Conservation (phyloP, 208 protist species). For the Trypanosomatidae sp. region DNA sequence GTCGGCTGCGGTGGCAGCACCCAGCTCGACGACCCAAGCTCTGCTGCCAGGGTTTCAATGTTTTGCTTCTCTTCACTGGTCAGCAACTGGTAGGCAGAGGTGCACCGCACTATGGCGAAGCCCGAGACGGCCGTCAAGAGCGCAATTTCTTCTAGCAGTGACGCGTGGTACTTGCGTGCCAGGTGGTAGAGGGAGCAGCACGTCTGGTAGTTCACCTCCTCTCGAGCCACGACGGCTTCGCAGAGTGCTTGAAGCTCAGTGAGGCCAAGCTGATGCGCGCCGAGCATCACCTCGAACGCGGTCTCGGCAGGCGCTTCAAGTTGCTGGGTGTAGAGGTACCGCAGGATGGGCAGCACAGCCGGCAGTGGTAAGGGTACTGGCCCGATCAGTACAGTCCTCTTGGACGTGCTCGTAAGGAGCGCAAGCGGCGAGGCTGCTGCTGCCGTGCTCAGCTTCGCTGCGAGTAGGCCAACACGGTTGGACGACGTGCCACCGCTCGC, state of each 20-base stretch:
- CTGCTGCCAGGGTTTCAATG: constrained; percentile 64
- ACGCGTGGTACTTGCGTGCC: constrained; percentile 57
- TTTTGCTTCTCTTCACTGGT: constrained; percentile 45
- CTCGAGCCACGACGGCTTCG: constrained; percentile 72
- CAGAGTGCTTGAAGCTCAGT: constrained; percentile 65
- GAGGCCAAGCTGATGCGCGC: constrained; percentile 57
- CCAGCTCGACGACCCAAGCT: constrained; percentile 65
- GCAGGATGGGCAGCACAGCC: constrained; percentile 61
- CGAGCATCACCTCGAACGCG: constrained; percentile 68
- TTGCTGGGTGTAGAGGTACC: constrained; percentile 74
- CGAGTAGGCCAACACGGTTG: constrained; percentile 46
- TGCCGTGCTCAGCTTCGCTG: constrained; percentile 52
- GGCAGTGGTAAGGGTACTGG: constrained; percentile 65
- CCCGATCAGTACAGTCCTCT: constrained; percentile 69
- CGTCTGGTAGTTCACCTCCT: constrained; percentile 82
- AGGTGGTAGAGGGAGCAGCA: constrained; percentile 78
- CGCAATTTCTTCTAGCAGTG: constrained; percentile 74
- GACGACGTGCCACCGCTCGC: constrained; percentile 26
- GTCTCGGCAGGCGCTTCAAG: constrained; percentile 47
- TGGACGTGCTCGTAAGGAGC: constrained; percentile 32
- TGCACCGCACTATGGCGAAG: constrained; percentile 59
- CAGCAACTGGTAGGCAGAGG: constrained; percentile 39
- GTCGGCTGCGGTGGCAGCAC: constrained; percentile 50
- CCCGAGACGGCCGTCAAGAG: constrained; percentile 74
- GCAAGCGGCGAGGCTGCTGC: constrained; percentile 17